These are phyloP conservation scores for Breviolum minutum DNA, from an alignment of 73 alveolate species.

Conservation along the genomic window DNA sequence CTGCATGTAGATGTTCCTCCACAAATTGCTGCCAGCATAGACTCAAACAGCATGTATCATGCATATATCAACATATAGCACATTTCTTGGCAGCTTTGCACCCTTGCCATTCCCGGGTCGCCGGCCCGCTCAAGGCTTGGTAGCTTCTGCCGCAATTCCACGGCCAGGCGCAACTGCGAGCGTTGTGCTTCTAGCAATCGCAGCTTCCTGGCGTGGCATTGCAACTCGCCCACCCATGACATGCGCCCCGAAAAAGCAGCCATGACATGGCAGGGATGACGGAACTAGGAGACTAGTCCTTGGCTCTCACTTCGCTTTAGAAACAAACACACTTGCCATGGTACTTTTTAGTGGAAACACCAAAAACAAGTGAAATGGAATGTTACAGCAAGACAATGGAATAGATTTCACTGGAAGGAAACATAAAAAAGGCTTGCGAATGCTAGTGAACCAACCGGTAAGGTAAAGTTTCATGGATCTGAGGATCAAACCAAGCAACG, in stretches of 20 bases:
- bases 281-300: conserved; percentile 60
- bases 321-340: background rate
- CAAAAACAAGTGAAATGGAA: too few relatives aligned
- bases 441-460: background rate
- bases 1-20: conserved; percentile 59
- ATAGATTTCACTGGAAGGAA: background rate
- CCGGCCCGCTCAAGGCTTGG: conserved; percentile 74
- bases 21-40: background rate
- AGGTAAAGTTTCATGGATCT: background rate
- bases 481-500: conserved; percentile 30
- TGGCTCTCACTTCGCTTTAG: background rate
- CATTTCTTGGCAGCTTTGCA: background rate
- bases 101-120: background rate
- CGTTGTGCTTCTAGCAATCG: conserved; percentile 60
- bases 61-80: background rate
- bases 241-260: background rate
- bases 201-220: conserved; percentile 32
- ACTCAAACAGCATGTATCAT: background rate
- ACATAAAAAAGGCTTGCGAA: background rate
- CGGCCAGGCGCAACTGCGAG: conserved; percentile 32
- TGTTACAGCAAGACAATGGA: too few relatives aligned
- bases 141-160: conserved; percentile 67
- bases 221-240: background rate
- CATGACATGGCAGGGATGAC: background rate
- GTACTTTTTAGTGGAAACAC: background rate